Percentiles rank a stretch among this genome's conserved stretches.
phyloP scores from a whole-genome alignment of 139 green algal genomes.

The Microglena sp. region DNA sequence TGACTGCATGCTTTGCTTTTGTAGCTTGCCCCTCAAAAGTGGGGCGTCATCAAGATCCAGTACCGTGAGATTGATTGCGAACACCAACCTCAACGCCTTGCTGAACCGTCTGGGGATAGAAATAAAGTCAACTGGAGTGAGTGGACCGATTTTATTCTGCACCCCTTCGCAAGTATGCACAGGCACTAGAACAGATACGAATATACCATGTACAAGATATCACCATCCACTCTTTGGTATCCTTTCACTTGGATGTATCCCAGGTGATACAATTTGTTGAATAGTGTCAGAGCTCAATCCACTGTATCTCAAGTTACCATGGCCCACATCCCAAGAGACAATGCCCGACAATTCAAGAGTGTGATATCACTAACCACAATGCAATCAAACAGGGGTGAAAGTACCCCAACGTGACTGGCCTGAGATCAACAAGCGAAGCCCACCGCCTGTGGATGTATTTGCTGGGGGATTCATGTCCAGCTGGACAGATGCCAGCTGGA shows the following conservation, averaged over 20 bases:
- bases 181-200: no score
- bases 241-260: no score
- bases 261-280: no score
- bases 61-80: not conserved
- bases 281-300: no score
- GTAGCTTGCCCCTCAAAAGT: constrained; percentile 2
- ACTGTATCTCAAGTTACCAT: no score
- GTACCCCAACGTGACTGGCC: constrained; percentile 3
- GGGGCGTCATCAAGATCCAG: not conserved
- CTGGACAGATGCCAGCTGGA: constrained; percentile 3
- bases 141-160: no score
- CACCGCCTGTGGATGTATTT: not conserved
- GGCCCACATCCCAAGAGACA: not conserved
- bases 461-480: not conserved
- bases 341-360: not conserved
- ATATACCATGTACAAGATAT: no score
- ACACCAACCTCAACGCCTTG: not conserved
- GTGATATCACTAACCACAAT: no score
- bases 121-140: no score
- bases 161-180: no score
- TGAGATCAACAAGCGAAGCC: not conserved
- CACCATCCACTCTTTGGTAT: no score
- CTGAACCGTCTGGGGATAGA: no score
- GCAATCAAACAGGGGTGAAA: not conserved
- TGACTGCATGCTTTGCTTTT: not conserved